Evolutionary conservation across 225 moss, liverwort and hornwort species (phyloP).

Genomic region (Rhytidiadelphus loreus): DNA sequence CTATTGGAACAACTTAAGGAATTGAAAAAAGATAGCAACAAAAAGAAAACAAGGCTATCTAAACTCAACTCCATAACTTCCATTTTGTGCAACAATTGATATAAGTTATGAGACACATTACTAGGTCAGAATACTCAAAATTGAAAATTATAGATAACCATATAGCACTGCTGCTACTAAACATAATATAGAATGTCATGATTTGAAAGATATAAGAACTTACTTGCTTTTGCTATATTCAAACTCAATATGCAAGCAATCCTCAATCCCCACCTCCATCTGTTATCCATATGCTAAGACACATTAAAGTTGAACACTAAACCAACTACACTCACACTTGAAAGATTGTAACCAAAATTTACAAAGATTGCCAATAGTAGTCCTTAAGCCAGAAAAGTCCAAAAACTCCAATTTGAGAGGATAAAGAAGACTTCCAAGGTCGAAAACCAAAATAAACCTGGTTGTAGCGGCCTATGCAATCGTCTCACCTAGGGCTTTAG

Average conservation of each 20-base stretch:
- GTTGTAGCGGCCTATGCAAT: not conserved
- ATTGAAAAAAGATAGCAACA: not conserved
- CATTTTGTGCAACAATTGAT: not conserved
- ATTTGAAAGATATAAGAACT: not conserved
- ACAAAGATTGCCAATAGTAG: not conserved
- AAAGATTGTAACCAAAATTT: not conserved
- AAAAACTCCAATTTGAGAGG: not conserved
- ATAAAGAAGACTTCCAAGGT: not conserved
- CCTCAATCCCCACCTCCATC: slow-evolving; percentile 99
- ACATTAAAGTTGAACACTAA: not conserved
- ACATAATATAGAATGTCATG: not conserved
- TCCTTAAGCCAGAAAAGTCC: not conserved
- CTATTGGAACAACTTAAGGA: slow-evolving; percentile 5
- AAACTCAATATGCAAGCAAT: slow-evolving; percentile 96
- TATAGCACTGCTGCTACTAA: not conserved
- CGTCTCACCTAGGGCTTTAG: not conserved
- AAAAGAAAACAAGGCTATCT: not conserved
- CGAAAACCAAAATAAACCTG: not conserved
- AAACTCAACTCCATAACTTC: not conserved
- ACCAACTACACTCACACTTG: not conserved
- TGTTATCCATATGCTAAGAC: not conserved
- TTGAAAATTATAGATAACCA: not conserved
- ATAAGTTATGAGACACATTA: not conserved
- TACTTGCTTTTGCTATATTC: slow-evolving; percentile 99
- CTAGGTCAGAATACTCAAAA: not conserved